Percentiles rank a stretch among this genome's conserved stretches.
Evolutionary conservation across 108 stramenopile genomes (phyloP).

Genomic region (Nitzschia sp.): DNA sequence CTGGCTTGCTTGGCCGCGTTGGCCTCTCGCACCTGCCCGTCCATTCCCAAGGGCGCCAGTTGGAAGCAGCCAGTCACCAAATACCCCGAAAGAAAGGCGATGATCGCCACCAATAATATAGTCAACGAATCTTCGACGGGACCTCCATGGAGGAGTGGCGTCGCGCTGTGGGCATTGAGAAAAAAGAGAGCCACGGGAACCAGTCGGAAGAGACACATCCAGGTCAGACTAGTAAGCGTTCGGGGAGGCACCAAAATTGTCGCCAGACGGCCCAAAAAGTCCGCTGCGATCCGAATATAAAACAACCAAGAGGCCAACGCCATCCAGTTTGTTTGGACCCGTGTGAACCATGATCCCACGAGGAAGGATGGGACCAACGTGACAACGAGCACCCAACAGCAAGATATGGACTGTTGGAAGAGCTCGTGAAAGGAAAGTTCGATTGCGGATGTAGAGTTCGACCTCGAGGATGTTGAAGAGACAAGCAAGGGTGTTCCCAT

Average conservation of each 20-base stretch:
- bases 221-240: not conserved
- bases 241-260: slow-evolving; percentile 24
- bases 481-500: not conserved
- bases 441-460: not conserved
- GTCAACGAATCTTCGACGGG: slow-evolving; percentile 20
- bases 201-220: slow-evolving; percentile 15
- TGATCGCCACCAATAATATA: slow-evolving; percentile 27
- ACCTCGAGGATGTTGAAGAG: not conserved
- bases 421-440: slow-evolving; percentile 26
- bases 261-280: slow-evolving; percentile 36
- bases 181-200: slow-evolving; percentile 36
- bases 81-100: slow-evolving; percentile 51
- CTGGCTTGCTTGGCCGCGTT: slow-evolving; percentile 32
- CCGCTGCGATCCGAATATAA: slow-evolving; percentile 34
- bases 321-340: slow-evolving; percentile 35
- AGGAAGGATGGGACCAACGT: slow-evolving; percentile 40
- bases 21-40: not conserved
- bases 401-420: slow-evolving; percentile 5
- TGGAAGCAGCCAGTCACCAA: slow-evolving; percentile 43
- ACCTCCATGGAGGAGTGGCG: not conserved
- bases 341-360: slow-evolving; percentile 49
- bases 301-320: slow-evolving; percentile 40
- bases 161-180: slow-evolving; percentile 6
- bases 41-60: slow-evolving; percentile 34
- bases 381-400: slow-evolving; percentile 25